Evolutionary conservation across 2,329 filamentous ascomycete species (phyloP).

Genomic region (Pseudogymnoascus sp.): DNA sequence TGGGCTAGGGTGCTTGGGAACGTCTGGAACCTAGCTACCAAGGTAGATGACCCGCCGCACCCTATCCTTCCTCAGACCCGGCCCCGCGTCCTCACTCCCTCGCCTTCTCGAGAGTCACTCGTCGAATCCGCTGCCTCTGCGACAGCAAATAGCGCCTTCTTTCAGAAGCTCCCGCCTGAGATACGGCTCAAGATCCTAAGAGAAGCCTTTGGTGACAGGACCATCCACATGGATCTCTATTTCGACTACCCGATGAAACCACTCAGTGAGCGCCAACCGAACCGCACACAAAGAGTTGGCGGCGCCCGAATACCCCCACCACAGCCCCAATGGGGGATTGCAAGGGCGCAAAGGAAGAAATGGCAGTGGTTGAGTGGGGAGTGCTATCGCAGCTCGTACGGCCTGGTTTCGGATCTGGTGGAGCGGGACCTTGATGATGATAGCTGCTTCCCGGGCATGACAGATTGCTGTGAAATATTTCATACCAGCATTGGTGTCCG

Average conservation of each 20-base stretch:
- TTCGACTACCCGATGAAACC: background rate
- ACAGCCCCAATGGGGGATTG: background rate
- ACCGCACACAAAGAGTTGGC: background rate
- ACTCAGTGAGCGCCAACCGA: background rate
- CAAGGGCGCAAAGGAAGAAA: background rate
- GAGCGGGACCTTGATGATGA: background rate
- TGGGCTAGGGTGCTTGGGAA: background rate
- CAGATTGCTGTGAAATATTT: background rate
- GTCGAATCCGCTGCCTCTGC: background rate
- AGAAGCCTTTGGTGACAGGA: background rate
- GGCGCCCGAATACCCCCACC: background rate
- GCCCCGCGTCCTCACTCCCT: background rate
- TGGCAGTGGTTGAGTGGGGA: background rate
- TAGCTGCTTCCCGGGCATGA: background rate
- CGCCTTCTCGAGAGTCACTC: background rate
- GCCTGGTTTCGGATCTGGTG: background rate
- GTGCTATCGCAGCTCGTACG: background rate
- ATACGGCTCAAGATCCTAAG: background rate
- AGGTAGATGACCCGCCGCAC: background rate
- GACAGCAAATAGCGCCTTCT: background rate
- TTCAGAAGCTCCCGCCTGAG: background rate
- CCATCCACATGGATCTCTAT: background rate
- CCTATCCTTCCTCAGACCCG: background rate
- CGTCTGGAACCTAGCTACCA: background rate
- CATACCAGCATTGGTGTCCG: background rate